phyloP scores from a whole-genome alignment of 2,329 filamentous ascomycete species.

The Stachybotrys echinatus region DNA sequence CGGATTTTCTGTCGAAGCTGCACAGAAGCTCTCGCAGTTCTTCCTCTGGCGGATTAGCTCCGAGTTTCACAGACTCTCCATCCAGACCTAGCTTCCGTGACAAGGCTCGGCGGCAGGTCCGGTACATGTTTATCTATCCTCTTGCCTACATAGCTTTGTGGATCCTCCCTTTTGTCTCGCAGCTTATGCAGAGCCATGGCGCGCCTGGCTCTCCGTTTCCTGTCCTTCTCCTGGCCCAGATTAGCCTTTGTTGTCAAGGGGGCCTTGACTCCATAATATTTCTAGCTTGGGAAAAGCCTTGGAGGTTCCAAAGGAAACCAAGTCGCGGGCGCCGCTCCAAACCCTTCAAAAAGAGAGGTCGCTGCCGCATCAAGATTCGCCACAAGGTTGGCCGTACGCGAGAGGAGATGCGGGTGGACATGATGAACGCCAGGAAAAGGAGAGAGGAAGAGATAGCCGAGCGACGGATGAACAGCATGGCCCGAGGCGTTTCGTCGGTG shows the following conservation, averaged over 20 bases:
- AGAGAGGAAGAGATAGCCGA: slow-evolving; percentile 17
- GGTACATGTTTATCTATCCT: slow-evolving; percentile 1
- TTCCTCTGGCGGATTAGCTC: not conserved
- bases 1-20: not conserved
- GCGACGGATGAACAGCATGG: slow-evolving; percentile 16
- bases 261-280: not conserved
- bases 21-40: not conserved
- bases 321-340: not conserved
- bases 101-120: not conserved
- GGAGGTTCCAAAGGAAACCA: not conserved
- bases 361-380: not conserved
- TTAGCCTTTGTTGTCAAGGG: not conserved
- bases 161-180: not conserved
- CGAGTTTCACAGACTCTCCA: not conserved
- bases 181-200: not conserved
- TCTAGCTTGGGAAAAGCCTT: slow-evolving; percentile 1
- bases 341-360: not conserved
- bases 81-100: not conserved
- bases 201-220: not conserved
- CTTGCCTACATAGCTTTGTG: not conserved
- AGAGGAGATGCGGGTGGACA: slow-evolving; percentile 1
- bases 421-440: not conserved
- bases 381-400: not conserved
- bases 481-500: too few species aligned
- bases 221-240: not conserved